Percentiles rank a stretch among this genome's conserved stretches.
Conservation (phyloP, 305 asterid genomes). For the Plantago coronopus region DNA sequence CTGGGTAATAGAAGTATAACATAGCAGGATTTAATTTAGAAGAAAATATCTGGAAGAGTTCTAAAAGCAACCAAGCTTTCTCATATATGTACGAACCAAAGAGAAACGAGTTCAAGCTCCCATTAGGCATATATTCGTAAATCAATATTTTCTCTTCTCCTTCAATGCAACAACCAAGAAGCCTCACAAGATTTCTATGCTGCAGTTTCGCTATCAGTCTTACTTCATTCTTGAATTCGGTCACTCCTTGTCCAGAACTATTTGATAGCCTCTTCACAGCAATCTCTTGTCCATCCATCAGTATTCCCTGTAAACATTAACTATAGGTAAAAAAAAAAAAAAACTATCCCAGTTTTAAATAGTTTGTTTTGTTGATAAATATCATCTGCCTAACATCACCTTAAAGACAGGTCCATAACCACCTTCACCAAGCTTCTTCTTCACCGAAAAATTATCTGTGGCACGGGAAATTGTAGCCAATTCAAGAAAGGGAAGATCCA, state of each 20-base stretch:
- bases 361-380: too few relatives aligned
- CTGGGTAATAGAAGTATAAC: background rate
- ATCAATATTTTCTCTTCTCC: slow-evolving; percentile 26
- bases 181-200: slow-evolving; percentile 32
- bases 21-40: background rate
- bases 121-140: too few relatives aligned
- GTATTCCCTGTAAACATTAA: slow-evolving; percentile 20
- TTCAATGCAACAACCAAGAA: slow-evolving; percentile 27
- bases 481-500: slow-evolving; percentile 19
- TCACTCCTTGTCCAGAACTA: slow-evolving; percentile 30
- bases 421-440: slow-evolving; percentile 32
- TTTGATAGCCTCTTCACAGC: slow-evolving; percentile 33
- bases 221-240: slow-evolving; percentile 32
- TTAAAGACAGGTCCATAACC: slow-evolving; percentile 30
- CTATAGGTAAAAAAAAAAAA: background rate
- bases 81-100: slow-evolving; percentile 27
- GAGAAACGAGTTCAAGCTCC: slow-evolving; percentile 26
- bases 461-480: slow-evolving; percentile 21
- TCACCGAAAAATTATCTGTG: slow-evolving; percentile 27
- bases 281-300: slow-evolving; percentile 22
- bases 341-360: too few relatives aligned
- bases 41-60: background rate
- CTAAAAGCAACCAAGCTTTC: background rate
- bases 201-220: slow-evolving; percentile 29
- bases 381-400: slow-evolving; percentile 8